A percentile compares a stretch with the other conserved stretches of the same genome.
These are phyloP conservation scores for Botrytis porri DNA, from an alignment of 2,329 filamentous ascomycete species.

Conservation along the genomic window DNA sequence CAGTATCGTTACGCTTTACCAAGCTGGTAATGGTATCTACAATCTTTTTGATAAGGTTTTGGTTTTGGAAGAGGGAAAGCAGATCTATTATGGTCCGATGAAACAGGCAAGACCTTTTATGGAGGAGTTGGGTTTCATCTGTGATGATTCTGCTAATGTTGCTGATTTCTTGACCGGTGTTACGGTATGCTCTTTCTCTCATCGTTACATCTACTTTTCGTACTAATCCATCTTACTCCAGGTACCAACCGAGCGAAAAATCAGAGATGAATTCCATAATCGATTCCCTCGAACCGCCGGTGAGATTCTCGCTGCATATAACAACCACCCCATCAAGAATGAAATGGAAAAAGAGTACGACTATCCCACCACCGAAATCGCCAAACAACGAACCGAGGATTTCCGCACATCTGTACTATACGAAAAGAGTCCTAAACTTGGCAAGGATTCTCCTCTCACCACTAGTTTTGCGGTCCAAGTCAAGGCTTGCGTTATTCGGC, in stretches of 20 bases:
- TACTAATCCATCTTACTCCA: background rate
- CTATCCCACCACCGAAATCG: constrained; percentile 51
- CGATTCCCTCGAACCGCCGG: constrained; percentile 47
- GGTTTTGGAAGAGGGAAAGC: constrained; percentile 62
- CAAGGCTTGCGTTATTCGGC: constrained; percentile 53
- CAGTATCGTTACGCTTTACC: constrained; percentile 64
- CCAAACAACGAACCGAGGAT: constrained; percentile 44
- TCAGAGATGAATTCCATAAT: constrained; percentile 45
- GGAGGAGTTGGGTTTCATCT: constrained; percentile 62
- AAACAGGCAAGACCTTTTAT: constrained; percentile 61
- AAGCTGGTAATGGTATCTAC: constrained; percentile 68
- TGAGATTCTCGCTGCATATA: constrained; percentile 49
- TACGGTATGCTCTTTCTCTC: constrained; percentile 22
- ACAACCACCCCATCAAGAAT: constrained; percentile 49
- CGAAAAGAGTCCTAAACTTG: constrained; percentile 55
- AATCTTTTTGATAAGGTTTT: constrained; percentile 69
- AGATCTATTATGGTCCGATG: constrained; percentile 63
- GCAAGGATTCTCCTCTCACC: constrained; percentile 54
- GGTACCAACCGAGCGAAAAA: constrained; percentile 59
- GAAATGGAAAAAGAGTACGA: constrained; percentile 55
- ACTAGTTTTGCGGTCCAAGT: constrained; percentile 55
- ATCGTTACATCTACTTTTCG: background rate
- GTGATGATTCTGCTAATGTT: constrained; percentile 58
- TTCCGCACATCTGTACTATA: constrained; percentile 52
- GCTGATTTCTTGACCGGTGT: constrained; percentile 64